Evolutionary conservation across 768 basidiomycete genomes (phyloP).

Genomic region (Trametes villosa): DNA sequence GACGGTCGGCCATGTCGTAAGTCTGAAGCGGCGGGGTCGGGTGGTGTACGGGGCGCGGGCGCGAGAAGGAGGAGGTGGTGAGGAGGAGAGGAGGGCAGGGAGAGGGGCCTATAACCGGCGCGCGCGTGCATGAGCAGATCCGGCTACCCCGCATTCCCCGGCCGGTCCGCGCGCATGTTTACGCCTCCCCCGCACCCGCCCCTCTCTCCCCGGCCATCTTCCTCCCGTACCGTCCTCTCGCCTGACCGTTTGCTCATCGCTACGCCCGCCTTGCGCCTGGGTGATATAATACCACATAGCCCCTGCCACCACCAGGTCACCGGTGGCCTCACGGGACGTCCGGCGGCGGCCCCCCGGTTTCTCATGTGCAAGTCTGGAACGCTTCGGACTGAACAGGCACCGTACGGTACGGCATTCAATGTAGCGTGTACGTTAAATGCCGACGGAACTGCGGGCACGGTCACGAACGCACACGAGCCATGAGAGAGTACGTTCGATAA

Average conservation of each 20-base stretch:
- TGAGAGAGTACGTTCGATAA: background rate
- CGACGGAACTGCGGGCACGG: too few relatives aligned
- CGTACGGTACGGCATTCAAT: too few relatives aligned
- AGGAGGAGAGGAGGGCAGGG: background rate
- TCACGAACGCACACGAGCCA: background rate
- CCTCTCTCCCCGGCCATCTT: background rate
- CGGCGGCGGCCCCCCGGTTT: too few relatives aligned
- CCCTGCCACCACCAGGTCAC: too few relatives aligned
- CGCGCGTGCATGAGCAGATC: background rate
- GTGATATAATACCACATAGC: background rate
- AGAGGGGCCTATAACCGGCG: constrained; percentile 8
- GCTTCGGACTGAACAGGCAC: too few relatives aligned
- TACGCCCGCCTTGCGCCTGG: background rate
- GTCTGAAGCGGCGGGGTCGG: background rate
- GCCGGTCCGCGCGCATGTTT: constrained; percentile 25
- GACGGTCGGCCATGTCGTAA: constrained; percentile 40
- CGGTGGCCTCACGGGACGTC: too few relatives aligned
- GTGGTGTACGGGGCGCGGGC: background rate
- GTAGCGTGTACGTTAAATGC: too few relatives aligned
- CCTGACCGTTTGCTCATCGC: background rate
- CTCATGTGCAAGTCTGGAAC: too few relatives aligned
- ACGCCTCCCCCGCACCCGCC: background rate
- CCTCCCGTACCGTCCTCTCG: background rate
- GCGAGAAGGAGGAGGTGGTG: constrained; percentile 9
- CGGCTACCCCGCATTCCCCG: constrained; percentile 24